These are phyloP conservation scores for Cephaloascus fragrans DNA, from an alignment of 805 yeast genomes.

Conservation along the genomic window DNA sequence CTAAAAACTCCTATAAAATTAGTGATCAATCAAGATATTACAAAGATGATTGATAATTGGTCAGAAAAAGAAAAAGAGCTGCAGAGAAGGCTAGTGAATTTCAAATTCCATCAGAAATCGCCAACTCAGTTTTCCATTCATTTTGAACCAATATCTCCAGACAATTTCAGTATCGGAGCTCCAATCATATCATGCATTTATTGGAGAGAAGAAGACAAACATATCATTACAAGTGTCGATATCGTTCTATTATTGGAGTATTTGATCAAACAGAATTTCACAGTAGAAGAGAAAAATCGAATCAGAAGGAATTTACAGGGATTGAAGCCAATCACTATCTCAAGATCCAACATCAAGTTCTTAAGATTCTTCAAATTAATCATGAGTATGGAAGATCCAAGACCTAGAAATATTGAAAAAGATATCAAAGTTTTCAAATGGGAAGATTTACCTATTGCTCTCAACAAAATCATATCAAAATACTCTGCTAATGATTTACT, in stretches of 20 bases:
- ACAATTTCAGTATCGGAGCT: constrained; percentile 24
- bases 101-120: constrained; percentile 26
- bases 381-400: constrained; percentile 54
- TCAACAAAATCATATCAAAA: constrained; percentile 48
- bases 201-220: constrained; percentile 38
- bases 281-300: constrained; percentile 62
- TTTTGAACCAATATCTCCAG: constrained; percentile 24
- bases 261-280: constrained; percentile 41
- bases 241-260: constrained; percentile 47
- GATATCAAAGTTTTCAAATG: constrained; percentile 61
- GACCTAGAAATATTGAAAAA: constrained; percentile 63
- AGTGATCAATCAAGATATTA: background rate
- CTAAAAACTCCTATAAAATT: background rate
- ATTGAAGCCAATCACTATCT: constrained; percentile 49
- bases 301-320: constrained; percentile 59
- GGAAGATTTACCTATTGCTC: constrained; percentile 41
- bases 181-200: constrained; percentile 50
- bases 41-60: constrained; percentile 35
- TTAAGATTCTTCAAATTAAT: constrained; percentile 23
- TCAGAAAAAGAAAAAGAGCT: constrained; percentile 27
- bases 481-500: constrained; percentile 20
- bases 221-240: constrained; percentile 58
- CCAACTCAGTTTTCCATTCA: constrained; percentile 21
- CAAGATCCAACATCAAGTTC: constrained; percentile 25
- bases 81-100: constrained; percentile 38